Conservation (phyloP, 2,329 filamentous ascomycete genomes). For the Xylariaceae sp. region DNA sequence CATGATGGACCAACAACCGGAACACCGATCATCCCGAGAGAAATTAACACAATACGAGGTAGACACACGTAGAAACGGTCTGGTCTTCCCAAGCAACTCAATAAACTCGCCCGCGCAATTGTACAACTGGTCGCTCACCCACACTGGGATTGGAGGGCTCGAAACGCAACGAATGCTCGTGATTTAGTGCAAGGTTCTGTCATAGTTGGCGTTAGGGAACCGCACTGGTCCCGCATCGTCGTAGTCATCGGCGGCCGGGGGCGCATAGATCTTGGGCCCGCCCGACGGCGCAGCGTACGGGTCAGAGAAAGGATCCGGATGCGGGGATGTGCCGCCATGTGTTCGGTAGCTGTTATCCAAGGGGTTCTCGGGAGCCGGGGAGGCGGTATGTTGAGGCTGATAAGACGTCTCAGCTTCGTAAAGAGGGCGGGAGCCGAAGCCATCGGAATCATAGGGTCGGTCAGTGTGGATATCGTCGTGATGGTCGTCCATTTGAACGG, state of each 20-base stretch:
- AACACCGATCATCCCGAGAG: slow-evolving; percentile 16
- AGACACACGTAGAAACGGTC: slow-evolving; percentile 6
- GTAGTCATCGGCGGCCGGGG: slow-evolving; percentile 39
- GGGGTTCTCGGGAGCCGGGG: slow-evolving; percentile 28
- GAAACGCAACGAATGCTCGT: background rate
- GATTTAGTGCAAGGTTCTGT: slow-evolving; percentile 38
- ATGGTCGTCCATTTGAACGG: slow-evolving; percentile 53
- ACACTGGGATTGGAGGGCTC: slow-evolving; percentile 1
- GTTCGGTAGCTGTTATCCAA: slow-evolving; percentile 43
- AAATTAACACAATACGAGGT: slow-evolving; percentile 8
- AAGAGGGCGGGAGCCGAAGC: slow-evolving; percentile 30
- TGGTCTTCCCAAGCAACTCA: slow-evolving; percentile 9
- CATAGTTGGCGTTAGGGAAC: slow-evolving; percentile 55
- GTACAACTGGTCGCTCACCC: slow-evolving; percentile 7
- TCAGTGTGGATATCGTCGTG: slow-evolving; percentile 37
- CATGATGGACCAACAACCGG: slow-evolving; percentile 17
- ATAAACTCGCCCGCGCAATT: slow-evolving; percentile 5
- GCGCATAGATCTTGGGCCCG: slow-evolving; percentile 33
- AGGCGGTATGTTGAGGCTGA: slow-evolving; percentile 32
- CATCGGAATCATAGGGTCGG: slow-evolving; percentile 30
- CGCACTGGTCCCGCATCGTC: slow-evolving; percentile 43
- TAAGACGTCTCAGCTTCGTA: slow-evolving; percentile 51
- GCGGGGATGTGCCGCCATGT: slow-evolving; percentile 30
- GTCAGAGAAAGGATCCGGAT: slow-evolving; percentile 25
- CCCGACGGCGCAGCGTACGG: slow-evolving; percentile 23